Base-by-base conservation (phyloP, 2,329 filamentous ascomycete genomes). In the Ophidiomyces ophidiicola region DNA sequence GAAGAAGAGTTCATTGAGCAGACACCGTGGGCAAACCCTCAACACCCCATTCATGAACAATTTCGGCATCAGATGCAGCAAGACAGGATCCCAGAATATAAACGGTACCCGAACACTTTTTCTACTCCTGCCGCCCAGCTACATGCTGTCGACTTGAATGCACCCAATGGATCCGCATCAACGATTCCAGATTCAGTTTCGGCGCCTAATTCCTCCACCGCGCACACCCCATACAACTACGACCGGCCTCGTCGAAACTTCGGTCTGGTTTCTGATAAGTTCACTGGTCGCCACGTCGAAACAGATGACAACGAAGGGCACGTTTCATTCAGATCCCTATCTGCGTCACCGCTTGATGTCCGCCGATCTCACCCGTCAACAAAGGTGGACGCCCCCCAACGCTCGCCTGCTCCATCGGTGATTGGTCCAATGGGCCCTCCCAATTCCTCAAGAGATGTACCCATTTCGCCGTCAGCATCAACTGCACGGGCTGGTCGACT, bases 1-100 rank as follows among this genome's bases (percentile, higher is more conserved):
- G 82, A 83, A 51, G 84, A 92, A 58, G 81, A 88, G 47, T 93
- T 90, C 50, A 71, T 93, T 40, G 83, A 92, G 53, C 80, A 88
- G 49, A 93, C 83, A 4, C 81, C 86, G 1, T 94, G 87, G 87
- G 85, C 86, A 24, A 93, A 93, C 55, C 84, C 86, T 12, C 83
- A 88, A 49, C 80, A 85, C 54, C 78, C 80, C 5, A 72, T 76
- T 6, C 78, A 84, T 54, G 71, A 74, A 46, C 56, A 64, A 38
- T 58, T 63, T 29, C 60, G 64, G 28, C 60, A 55, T 18, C 53
- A 49, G 34, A 51, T 60, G 28, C 52, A 54, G 3, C 57, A 55
- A 32, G 48, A 43, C 18, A 52, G 50, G 37, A 44, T 55, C 6
- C 56, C 57, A 17, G 61, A 60, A 40, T 49, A 56, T 21, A 53